A percentile compares a stretch with the other conserved stretches of the same genome.
These are phyloP conservation scores for Heterotrichella gracilis DNA, from an alignment of 352 stramenopile genomes.

Conservation along the genomic window DNA sequence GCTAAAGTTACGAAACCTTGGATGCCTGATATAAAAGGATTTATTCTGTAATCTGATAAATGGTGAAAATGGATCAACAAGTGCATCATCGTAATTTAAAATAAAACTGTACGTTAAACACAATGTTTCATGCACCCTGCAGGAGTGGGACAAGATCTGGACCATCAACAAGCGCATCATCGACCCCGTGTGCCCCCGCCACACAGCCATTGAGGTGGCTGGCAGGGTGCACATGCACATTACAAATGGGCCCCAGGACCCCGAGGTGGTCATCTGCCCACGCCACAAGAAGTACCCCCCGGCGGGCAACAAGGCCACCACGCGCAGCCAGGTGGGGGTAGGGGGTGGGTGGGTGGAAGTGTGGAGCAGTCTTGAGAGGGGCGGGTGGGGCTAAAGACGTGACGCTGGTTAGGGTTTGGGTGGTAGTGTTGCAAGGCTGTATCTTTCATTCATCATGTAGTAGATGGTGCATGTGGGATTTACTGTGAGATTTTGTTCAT, in stretches of 20 bases:
- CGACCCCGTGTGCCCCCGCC: conserved; percentile 61
- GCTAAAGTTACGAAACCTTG: neutral
- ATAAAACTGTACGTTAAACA: neutral
- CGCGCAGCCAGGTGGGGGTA: no score
- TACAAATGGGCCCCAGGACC: conserved; percentile 26
- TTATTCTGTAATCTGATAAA: neutral
- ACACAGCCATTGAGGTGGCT: conserved; percentile 68
- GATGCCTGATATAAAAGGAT: neutral
- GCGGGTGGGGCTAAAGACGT: no score
- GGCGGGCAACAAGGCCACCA: conserved; percentile 17
- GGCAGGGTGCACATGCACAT: conserved; percentile 48
- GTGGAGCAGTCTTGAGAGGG: no score
- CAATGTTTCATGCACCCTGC: conserved; percentile 62
- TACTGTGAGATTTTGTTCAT: no score
- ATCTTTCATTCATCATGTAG: no score
- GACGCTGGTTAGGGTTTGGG: no score
- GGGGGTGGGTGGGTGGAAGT: no score
- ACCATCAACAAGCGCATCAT: conserved; percentile 91
- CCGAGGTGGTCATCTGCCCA: conserved; percentile 14
- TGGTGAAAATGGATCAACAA: conserved; percentile 16
- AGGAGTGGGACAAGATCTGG: conserved; percentile 99
- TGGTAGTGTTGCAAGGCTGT: no score
- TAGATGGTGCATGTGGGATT: no score
- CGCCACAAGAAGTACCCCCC: conserved; percentile 18
- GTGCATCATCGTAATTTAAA: neutral